Evolutionary conservation across 148 eudicot genomes (phyloP), one percentile per base, ranked within the genome.

Genomic region (Silene uniflora): DNA sequence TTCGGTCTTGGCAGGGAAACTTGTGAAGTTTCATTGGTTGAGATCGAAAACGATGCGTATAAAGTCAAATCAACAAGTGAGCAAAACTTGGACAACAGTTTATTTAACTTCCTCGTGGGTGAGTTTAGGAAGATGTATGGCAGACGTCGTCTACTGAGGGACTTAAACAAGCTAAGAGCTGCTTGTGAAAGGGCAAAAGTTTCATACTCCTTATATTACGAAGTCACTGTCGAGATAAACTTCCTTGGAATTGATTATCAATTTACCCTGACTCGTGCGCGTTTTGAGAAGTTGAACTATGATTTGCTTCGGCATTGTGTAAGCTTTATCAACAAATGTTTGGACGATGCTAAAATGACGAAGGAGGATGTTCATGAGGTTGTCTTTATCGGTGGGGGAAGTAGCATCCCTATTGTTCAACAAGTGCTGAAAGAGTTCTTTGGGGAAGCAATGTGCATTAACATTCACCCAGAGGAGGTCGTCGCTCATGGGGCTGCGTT

Each of bases 1-100:
- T 78, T 73, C 29, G 81, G 73, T 73, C 77, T 78, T 21, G 80
- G 80, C 19, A 71, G 80, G 24, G 80, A 75, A 10, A 77, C 80
- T 7, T 77, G 72, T 39, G 81, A 79, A 73, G 77, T 73, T 10
- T 79, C 77, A 8, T 56, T 79, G 55, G 74, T 79, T 6, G 2
- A 55, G 16, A 10, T 79, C 0, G 73, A 67, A 9, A 79, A 73
- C 47, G 52, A 68, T 0, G n/a, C 21, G 16, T 67, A 73, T 60
- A 77, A 79, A 65, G 81, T 79, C 3, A 73, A 67, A 29, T 35
- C 73, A 39, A 39, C 44, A 39, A 1, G 54, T 79, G 19, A 59
- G 61, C 76, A 23, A 23, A 76, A 78, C 9, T 66, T 78, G 10
- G 76, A 78, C 27, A 55, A 35, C 32, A 73, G 63, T 18, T 16